Base-by-base conservation (phyloP, 148 eudicot genomes). In the Spergularia bocconei region DNA sequence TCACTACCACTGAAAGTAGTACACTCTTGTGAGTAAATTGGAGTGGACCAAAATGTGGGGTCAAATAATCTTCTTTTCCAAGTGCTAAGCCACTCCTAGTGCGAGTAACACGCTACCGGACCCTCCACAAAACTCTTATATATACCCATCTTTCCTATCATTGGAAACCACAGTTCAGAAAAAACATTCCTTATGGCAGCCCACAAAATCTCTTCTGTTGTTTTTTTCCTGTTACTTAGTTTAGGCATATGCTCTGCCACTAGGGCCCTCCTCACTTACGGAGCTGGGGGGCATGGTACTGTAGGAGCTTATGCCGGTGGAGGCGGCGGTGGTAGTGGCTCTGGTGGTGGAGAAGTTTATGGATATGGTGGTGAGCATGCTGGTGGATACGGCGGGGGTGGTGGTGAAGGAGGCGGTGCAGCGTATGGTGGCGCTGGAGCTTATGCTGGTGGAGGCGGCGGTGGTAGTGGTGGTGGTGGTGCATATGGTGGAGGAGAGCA, bases 211-310 rank as follows among this genome's bases (percentile, higher is more conserved):
- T 64, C 80, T 13, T 77, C 76, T 79, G 58, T 72, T 72, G 70
- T 84, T 84, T 85, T 89, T 67, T 76, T 84, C 61, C 82, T 84
- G 77, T 70, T 85, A 13, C 59, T 89, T 38, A 81, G 90, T 51
- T 17, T 89, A 58, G 83, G 90, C 23, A 64, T 82, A 51, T 78
- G 81, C 77, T 81, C 83, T 23, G 91, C 89, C 8, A 73, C 83
- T 56, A 87, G 93, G 78, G 82, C 87, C 39, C 91, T 87, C 47
- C 84, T 87, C 60, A 75, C 70, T 71, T 38, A 81, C 82, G 87
- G 50, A 17, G 66, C 63, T 29, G 75, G 75, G 16, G 79, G 77
- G 39, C 78, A 76, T 66, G 73, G 64, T 19, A 9, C 29, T n/a
- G 8, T 72, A 76, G 73, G 79, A 50, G 74, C 69, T 1, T 75